Evolutionary conservation across 768 basidiomycete species (phyloP).

Genomic region (Mycena capillaripes): DNA sequence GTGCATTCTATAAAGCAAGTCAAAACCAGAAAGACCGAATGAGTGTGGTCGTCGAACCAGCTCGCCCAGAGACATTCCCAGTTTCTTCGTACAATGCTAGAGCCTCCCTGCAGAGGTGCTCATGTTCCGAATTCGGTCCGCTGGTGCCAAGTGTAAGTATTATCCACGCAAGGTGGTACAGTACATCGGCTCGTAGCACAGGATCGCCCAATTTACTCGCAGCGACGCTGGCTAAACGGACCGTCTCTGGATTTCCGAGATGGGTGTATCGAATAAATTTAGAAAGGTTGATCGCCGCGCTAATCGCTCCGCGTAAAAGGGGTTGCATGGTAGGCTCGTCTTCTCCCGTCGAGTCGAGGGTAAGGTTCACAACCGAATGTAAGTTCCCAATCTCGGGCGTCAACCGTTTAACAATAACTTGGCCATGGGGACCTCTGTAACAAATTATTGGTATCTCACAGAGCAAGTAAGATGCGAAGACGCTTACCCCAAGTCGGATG

Average conservation of each 20-base stretch:
- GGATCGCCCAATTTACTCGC: slow-evolving; percentile 29
- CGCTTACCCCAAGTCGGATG: slow-evolving; percentile 32
- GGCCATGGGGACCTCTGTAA: slow-evolving; percentile 35
- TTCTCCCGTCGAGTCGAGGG: slow-evolving; percentile 27
- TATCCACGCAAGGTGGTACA: slow-evolving; percentile 34
- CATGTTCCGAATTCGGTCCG: slow-evolving; percentile 18
- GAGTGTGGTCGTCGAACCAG: slow-evolving; percentile 11
- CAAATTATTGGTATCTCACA: not conserved
- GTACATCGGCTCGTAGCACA: slow-evolving; percentile 27
- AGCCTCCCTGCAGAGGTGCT: slow-evolving; percentile 34
- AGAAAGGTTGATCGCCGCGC: slow-evolving; percentile 36
- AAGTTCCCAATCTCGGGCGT: slow-evolving; percentile 36
- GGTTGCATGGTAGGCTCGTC: slow-evolving; percentile 17
- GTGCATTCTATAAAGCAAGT: slow-evolving; percentile 33
- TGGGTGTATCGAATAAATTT: slow-evolving; percentile 36
- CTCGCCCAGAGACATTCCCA: slow-evolving; percentile 30
- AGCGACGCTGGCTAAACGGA: slow-evolving; percentile 22
- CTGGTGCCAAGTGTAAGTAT: not conserved
- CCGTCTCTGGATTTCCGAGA: slow-evolving; percentile 34
- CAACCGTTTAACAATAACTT: slow-evolving; percentile 32
- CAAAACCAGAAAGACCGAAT: not conserved
- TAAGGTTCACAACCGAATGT: slow-evolving; percentile 33
- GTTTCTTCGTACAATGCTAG: slow-evolving; percentile 32
- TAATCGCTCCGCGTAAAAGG: slow-evolving; percentile 32
- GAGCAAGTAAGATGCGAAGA: not conserved